Evolutionary conservation across 2,329 filamentous ascomycete genomes (phyloP).

Genomic region (Aureobasidium lini): DNA sequence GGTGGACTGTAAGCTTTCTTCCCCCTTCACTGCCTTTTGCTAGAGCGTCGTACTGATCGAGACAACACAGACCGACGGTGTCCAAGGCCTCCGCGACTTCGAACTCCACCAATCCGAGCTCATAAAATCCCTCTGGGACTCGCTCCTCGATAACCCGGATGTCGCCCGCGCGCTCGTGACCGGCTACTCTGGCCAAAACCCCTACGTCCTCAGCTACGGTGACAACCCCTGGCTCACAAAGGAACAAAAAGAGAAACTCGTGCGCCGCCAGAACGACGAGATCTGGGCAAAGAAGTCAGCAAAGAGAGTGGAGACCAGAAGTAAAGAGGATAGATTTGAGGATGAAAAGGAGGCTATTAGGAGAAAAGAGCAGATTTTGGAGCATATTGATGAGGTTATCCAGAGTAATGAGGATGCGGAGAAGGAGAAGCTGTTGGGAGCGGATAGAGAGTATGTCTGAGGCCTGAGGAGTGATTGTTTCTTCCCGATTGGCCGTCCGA

Average conservation of each 20-base stretch:
- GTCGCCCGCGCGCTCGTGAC: slow-evolving; percentile 14
- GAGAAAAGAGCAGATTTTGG: slow-evolving; percentile 4
- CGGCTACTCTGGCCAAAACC: slow-evolving; percentile 15
- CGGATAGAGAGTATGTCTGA: slow-evolving; percentile 2
- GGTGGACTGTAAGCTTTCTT: slow-evolving; percentile 15
- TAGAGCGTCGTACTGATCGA: background rate
- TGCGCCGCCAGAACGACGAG: background rate
- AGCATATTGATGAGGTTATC: slow-evolving; percentile 12
- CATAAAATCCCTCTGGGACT: slow-evolving; percentile 14
- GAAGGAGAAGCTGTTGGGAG: slow-evolving; percentile 2
- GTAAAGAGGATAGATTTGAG: background rate
- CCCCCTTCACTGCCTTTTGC: background rate
- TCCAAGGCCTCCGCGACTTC: slow-evolving; percentile 16
- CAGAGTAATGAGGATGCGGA: slow-evolving; percentile 9
- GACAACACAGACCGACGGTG: slow-evolving; percentile 13
- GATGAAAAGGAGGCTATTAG: background rate
- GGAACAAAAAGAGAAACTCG: slow-evolving; percentile 6
- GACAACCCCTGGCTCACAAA: slow-evolving; percentile 13
- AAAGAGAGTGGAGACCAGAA: background rate
- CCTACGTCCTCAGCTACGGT: slow-evolving; percentile 12
- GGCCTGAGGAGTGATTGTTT: too few relatives aligned
- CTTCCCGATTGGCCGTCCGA: too few relatives aligned
- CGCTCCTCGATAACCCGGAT: slow-evolving; percentile 14
- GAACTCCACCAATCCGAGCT: slow-evolving; percentile 16
- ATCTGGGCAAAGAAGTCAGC: slow-evolving; percentile 10